These are phyloP conservation scores for Linanthus parryae DNA, from an alignment of 148 eudicot species.

Conservation along the genomic window DNA sequence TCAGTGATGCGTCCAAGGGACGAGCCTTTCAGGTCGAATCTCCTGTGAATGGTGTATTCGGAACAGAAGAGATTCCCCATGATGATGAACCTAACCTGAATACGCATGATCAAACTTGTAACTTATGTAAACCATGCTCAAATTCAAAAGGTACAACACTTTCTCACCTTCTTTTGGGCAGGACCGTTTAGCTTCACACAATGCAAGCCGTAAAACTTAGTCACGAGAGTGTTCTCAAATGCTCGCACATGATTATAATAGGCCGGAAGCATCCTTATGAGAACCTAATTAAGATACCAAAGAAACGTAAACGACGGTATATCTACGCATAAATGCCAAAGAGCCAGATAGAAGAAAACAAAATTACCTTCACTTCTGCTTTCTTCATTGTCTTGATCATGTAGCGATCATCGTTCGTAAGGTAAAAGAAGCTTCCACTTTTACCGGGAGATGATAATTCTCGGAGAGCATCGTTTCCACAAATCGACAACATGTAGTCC, in stretches of 20 bases:
- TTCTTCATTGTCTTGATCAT: constrained; percentile 98
- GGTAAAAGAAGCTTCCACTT: constrained; percentile 97
- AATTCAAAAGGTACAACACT: background rate
- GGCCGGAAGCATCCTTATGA: constrained; percentile 79
- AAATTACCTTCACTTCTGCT: constrained; percentile 79
- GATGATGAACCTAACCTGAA: constrained; percentile 85
- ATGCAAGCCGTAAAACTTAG: constrained; percentile 87
- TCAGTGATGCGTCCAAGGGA: constrained; percentile 90
- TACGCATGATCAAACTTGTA: constrained; percentile 6
- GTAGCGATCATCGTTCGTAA: constrained; percentile 87
- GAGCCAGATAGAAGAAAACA: background rate
- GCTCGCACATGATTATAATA: constrained; percentile 83
- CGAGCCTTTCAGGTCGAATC: constrained; percentile 94
- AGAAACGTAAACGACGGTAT: background rate
- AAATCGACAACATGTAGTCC: constrained; percentile 95
- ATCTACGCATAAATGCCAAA: background rate
- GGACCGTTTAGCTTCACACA: constrained; percentile 84
- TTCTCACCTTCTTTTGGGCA: constrained; percentile 75
- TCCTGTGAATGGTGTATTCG: constrained; percentile 64
- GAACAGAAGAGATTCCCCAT: constrained; percentile 94
- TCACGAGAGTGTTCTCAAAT: constrained; percentile 80
- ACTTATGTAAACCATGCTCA: background rate
- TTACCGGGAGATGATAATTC: constrained; percentile 95
- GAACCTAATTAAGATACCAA: constrained; percentile 62
- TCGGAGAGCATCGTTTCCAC: constrained; percentile 86